phyloP scores from a whole-genome alignment of 2,329 filamentous ascomycete species.

The Sclerotiophoma versabilis region DNA sequence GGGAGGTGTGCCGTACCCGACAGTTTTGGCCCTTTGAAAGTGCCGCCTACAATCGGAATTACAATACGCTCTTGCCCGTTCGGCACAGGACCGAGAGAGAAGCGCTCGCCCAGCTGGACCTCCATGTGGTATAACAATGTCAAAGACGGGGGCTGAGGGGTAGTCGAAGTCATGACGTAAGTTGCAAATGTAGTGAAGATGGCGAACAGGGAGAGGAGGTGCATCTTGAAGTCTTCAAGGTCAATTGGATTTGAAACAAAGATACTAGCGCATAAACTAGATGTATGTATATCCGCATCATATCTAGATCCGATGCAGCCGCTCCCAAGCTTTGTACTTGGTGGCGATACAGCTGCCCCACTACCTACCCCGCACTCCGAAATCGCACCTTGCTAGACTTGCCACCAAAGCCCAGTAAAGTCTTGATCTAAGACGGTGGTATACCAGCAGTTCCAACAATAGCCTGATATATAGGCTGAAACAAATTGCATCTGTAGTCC shows the following conservation, averaged over 20 bases:
- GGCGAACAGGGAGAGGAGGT: constrained; percentile 13
- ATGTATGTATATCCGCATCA: not conserved
- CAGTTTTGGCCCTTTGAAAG: constrained; percentile 36
- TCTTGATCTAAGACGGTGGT: constrained; percentile 1
- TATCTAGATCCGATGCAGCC: constrained; percentile 7
- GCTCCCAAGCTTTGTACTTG: not conserved
- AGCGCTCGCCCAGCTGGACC: constrained; percentile 27
- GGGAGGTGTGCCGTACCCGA: constrained; percentile 24
- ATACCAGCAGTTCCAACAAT: constrained; percentile 22
- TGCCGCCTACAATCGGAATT: constrained; percentile 41
- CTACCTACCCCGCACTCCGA: constrained; percentile 15
- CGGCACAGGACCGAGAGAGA: constrained; percentile 30
- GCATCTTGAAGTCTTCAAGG: constrained; percentile 14
- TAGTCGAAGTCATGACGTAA: constrained; percentile 24
- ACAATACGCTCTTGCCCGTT: constrained; percentile 34
- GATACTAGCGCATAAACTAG: not conserved
- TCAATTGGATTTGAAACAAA: not conserved
- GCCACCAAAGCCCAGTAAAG: not conserved
- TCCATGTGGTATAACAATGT: constrained; percentile 36
- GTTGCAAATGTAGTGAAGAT: constrained; percentile 10
- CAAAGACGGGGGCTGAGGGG: constrained; percentile 27
- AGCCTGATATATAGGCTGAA: constrained; percentile 23
- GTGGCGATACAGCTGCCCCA: constrained; percentile 1
- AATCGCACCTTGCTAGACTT: not conserved
- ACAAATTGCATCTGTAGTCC: constrained; percentile 26